Base-by-base conservation (phyloP, 148 eudicot species). In the Rhododendron ovatum region DNA sequence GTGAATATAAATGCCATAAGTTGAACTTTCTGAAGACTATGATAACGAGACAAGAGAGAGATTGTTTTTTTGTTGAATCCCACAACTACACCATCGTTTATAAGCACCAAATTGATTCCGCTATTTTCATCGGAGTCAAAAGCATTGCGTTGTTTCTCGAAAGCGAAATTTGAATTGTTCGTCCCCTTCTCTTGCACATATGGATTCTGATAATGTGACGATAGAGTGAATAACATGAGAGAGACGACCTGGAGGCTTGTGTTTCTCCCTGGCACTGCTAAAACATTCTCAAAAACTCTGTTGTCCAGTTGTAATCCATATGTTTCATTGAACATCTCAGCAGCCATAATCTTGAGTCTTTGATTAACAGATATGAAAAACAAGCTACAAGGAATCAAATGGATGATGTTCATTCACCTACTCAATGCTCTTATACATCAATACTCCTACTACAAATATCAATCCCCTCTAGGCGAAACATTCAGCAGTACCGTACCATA, bases 401-500 rank as follows among this genome's bases (percentile, higher is more conserved):
- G 43, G 50, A 71, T 71, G 65, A n/a, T 26, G 9, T 65, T 30
- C 41, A 47, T 0, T 33, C 26, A 28, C 77, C 43, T 55, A 45
- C 12, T 26, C 71, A 78, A 37, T 37, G 39, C 39, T 37, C 39
- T 37, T 37, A 37, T 37, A 37, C 39, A 37, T 37, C 39, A 37
- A 3, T 1, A 39, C 15, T 8, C 22, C 20, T 20, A 10, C 7
- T 10, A 30, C 69, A 48, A 50, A 18, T 15, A 82, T 85, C 48
- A 83, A 82, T 79, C 80, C 14, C 57, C 33, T 41, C 76, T 65
- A 33, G 43, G 82, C 43, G 88, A 48, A 88, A 78, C 90, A 86
- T 87, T 94, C n/a, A 93, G 90, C 74, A 91, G 30, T 30, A 30
- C 0, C 30, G 30, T 30, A 0, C 88, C 89, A 91, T 90, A 86